A percentile compares a stretch with the other conserved stretches of the same genome.
Evolutionary conservation across 495 filamentous ascomycete species (phyloP).

Genomic region (Arthonia radiata): DNA sequence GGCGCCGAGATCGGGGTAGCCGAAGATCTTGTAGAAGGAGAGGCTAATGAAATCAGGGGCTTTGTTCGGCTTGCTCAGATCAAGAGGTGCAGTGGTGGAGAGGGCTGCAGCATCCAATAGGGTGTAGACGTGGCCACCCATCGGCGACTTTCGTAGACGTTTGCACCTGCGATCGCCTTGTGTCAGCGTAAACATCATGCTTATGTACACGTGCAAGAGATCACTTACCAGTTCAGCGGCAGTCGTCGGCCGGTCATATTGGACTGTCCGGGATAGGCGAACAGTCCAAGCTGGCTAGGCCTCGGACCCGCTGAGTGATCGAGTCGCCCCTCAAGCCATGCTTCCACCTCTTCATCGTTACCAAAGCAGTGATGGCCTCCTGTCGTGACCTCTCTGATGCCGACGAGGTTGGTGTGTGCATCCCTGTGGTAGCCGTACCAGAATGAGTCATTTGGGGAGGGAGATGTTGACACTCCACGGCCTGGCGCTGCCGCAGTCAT

Average conservation of each 20-base stretch:
- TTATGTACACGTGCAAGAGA: no score
- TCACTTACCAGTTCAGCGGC: slow-evolving; percentile 46
- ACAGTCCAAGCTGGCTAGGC: slow-evolving; percentile 21
- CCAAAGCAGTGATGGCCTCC: slow-evolving; percentile 38
- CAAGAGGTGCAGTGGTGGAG: slow-evolving; percentile 49
- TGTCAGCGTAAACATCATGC: no score
- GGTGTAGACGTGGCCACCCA: slow-evolving; percentile 26
- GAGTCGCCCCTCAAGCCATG: slow-evolving; percentile 29
- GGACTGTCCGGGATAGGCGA: slow-evolving; percentile 77
- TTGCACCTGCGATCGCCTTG: no score
- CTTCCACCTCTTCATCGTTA: slow-evolving; percentile 37
- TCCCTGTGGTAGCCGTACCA: slow-evolving; percentile 66
- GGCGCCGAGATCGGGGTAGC: slow-evolving; percentile 77
- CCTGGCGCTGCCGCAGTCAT: no score
- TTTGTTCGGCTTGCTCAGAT: slow-evolving; percentile 30
- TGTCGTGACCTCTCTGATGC: slow-evolving; percentile 46
- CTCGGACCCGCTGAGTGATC: slow-evolving; percentile 6
- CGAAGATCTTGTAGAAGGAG: slow-evolving; percentile 94
- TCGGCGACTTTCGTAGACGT: slow-evolving; percentile 5
- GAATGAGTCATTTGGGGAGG: slow-evolving; percentile 44
- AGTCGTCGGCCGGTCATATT: slow-evolving; percentile 76
- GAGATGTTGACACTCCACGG: no score
- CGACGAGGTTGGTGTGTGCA: slow-evolving; percentile 72
- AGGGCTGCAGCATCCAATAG: slow-evolving; percentile 80
- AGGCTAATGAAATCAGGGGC: slow-evolving; percentile 74